Percentiles rank a stretch among this genome's conserved stretches.
Conservation (phyloP, 176 grass and related monocot species). For the sorghum (Sorghum bicolor) region DNA sequence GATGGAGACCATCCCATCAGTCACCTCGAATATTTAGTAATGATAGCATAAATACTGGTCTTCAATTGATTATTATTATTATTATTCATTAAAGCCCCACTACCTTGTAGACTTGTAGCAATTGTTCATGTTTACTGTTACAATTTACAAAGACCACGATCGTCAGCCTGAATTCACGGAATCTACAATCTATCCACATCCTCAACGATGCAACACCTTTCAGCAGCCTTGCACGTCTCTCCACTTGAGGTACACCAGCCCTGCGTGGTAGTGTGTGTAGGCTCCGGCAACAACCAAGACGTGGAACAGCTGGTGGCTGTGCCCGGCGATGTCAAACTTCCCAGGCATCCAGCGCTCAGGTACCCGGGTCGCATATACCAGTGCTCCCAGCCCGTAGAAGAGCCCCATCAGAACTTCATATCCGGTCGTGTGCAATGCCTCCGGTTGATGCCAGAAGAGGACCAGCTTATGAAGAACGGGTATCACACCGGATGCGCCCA, state of each 20-base stretch:
- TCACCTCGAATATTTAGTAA: background rate
- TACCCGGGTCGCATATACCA: constrained; percentile 80
- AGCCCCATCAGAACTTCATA: constrained; percentile 90
- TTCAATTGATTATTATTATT: constrained; percentile 4
- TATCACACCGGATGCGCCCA: constrained; percentile 79
- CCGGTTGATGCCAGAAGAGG: constrained; percentile 64
- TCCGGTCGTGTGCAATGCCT: constrained; percentile 74
- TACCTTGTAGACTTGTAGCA: background rate
- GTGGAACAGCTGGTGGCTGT: constrained; percentile 91
- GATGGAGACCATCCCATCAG: background rate
- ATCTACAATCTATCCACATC: constrained; percentile 10
- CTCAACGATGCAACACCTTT: background rate
- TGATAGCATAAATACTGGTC: background rate
- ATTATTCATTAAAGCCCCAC: background rate
- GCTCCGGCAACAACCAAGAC: constrained; percentile 82
- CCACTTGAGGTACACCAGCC: constrained; percentile 82
- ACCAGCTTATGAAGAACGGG: constrained; percentile 75
- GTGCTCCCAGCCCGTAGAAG: constrained; percentile 69
- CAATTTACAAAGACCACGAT: constrained; percentile 27
- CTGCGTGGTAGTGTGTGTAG: constrained; percentile 77
- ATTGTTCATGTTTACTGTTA: constrained; percentile 4
- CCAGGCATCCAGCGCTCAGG: constrained; percentile 95
- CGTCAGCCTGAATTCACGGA: background rate
- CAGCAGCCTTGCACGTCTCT: constrained; percentile 75
- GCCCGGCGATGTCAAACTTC: constrained; percentile 87